phyloP scores from a whole-genome alignment of 139 green algal genomes.

The Eudorina sp. region DNA sequence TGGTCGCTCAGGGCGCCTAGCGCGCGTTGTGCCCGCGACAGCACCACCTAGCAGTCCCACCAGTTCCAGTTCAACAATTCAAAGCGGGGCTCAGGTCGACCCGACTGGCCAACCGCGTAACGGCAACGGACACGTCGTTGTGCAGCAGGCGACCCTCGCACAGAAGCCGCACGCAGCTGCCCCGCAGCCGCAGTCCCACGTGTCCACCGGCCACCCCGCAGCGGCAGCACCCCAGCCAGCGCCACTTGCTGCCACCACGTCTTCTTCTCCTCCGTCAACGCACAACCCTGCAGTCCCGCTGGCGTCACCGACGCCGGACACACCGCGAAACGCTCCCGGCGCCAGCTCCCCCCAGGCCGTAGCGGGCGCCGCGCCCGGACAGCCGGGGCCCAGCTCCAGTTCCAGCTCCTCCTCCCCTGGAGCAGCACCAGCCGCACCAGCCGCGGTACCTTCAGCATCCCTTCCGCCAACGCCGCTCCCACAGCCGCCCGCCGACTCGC shows the following conservation, averaged over 20 bases:
- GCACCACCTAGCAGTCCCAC: not conserved
- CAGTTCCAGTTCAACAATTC: not conserved
- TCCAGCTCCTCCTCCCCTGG: too few species aligned
- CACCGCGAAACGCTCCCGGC: too few species aligned
- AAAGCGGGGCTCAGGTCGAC: not conserved
- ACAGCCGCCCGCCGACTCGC: not conserved
- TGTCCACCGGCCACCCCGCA: not conserved
- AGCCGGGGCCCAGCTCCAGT: too few species aligned
- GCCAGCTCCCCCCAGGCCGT: too few species aligned
- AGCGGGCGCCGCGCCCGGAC: too few species aligned
- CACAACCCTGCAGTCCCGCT: too few species aligned
- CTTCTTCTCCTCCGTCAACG: too few species aligned
- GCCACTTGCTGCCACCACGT: too few species aligned
- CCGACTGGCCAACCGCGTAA: not conserved
- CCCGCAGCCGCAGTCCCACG: not conserved
- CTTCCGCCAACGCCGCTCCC: not conserved
- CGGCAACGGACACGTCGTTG: not conserved
- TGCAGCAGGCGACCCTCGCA: not conserved
- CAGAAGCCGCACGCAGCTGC: slow-evolving; percentile 13
- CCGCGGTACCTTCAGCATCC: too few species aligned
- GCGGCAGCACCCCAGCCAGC: too few species aligned
- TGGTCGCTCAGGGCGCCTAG: not conserved
- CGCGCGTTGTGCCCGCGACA: not conserved
- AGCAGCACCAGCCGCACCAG: too few species aligned
- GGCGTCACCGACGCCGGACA: too few species aligned